A percentile compares a stretch with the other conserved stretches of the same genome.
These are phyloP conservation scores for Leccinellum rugosiceps DNA, from an alignment of 768 basidiomycete species.

Conservation along the genomic window DNA sequence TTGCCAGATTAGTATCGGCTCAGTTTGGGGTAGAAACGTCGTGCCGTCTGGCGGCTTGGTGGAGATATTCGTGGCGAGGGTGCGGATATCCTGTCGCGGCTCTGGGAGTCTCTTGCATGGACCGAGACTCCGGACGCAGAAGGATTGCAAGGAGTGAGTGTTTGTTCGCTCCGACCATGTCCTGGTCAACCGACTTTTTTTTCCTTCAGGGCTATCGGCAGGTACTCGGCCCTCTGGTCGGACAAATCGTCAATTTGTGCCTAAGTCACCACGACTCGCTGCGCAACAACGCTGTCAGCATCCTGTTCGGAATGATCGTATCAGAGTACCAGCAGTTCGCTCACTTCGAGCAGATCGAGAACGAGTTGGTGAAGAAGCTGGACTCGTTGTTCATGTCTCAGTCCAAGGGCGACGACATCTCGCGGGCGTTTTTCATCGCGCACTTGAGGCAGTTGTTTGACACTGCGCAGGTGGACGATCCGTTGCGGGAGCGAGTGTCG, in stretches of 20 bases:
- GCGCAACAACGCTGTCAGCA: slow-evolving; percentile 85
- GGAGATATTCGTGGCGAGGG: slow-evolving; percentile 95
- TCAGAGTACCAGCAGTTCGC: slow-evolving; percentile 83
- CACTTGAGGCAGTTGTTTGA: slow-evolving; percentile 91
- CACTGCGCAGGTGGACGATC: slow-evolving; percentile 73
- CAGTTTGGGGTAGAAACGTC: slow-evolving; percentile 64
- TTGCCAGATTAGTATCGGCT: not conserved
- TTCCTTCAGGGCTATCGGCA: slow-evolving; percentile 72
- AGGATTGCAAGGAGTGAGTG: slow-evolving; percentile 64
- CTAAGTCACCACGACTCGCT: slow-evolving; percentile 93
- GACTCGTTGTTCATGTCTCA: slow-evolving; percentile 93
- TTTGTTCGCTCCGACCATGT: not conserved
- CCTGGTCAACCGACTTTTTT: not conserved
- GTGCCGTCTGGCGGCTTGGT: slow-evolving; percentile 94
- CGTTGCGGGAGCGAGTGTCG: slow-evolving; percentile 72
- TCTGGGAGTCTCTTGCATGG: slow-evolving; percentile 88
- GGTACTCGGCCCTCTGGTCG: slow-evolving; percentile 78
- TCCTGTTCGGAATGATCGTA: slow-evolving; percentile 94
- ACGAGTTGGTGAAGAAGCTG: slow-evolving; percentile 86
- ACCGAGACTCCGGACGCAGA: slow-evolving; percentile 51
- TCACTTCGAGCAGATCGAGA: slow-evolving; percentile 87
- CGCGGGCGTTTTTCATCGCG: slow-evolving; percentile 88
- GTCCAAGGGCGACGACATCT: slow-evolving; percentile 86
- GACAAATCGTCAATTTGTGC: slow-evolving; percentile 87
- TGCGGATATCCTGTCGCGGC: slow-evolving; percentile 66